A percentile compares a stretch with the other conserved stretches of the same genome.
Evolutionary conservation across 768 basidiomycete genomes (phyloP).

Genomic region (Kwoniella dendrophila): DNA sequence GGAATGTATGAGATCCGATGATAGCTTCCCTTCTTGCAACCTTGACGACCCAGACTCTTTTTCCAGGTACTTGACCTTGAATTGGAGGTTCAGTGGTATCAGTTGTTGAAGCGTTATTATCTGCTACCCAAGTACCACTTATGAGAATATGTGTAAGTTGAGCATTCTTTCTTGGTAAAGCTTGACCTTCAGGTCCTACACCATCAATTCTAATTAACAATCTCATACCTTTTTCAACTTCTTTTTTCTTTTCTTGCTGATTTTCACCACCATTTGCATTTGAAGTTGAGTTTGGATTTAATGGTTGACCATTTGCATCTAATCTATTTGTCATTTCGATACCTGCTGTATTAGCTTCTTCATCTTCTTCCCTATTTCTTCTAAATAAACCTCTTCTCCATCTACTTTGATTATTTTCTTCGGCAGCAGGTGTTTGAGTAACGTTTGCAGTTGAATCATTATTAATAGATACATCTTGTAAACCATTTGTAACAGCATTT

Average conservation of each 20-base stretch:
- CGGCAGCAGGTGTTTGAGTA: neutral
- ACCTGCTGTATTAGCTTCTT: constrained; percentile 36
- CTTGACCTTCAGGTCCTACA: constrained; percentile 70
- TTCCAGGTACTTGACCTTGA: constrained; percentile 60
- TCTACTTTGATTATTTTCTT: constrained; percentile 23
- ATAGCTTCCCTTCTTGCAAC: constrained; percentile 89
- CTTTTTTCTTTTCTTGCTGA: constrained; percentile 50
- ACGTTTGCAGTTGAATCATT: neutral
- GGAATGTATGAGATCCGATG: constrained; percentile 91
- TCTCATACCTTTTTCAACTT: constrained; percentile 66
- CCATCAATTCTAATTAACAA: constrained; percentile 79
- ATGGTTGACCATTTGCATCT: constrained; percentile 6
- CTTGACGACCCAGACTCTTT: constrained; percentile 83
- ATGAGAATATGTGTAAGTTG: constrained; percentile 88
- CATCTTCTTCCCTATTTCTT: constrained; percentile 36
- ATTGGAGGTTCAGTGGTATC: constrained; percentile 22
- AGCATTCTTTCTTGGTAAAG: constrained; percentile 71
- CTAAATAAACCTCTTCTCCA: constrained; percentile 35
- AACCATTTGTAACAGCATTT: neutral
- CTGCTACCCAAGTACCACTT: constrained; percentile 63
- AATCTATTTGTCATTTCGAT: constrained; percentile 40
- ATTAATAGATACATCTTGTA: neutral
- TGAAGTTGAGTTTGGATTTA: neutral
- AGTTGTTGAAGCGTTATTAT: constrained; percentile 29
- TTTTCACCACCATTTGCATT: constrained; percentile 56